Evolutionary conservation across 371 early-diverging fungal genomes (phyloP).

Genomic region (Amoeboaphelidium occidentale): DNA sequence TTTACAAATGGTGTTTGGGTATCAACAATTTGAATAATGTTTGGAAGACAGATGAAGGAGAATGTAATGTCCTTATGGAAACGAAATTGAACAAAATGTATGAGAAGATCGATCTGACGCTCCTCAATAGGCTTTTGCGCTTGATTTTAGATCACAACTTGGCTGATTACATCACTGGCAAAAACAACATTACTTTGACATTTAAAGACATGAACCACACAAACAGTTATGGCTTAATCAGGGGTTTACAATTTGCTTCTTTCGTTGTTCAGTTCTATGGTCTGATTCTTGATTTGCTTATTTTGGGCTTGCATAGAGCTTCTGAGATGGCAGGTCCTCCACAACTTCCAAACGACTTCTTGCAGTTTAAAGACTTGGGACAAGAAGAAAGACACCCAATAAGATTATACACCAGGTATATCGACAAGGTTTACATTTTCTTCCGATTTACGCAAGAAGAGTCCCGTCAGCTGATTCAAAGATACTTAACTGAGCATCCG

Average conservation of each 20-base stretch:
- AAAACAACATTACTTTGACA: conserved; percentile 84
- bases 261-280: conserved; percentile 97
- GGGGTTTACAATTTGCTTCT: conserved; percentile 92
- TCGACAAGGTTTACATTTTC: conserved; percentile 80
- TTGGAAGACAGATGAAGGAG: conserved; percentile 77
- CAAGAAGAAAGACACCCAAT: conserved; percentile 89
- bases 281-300: conserved; percentile 75
- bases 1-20: conserved; percentile 95
- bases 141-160: conserved; percentile 92
- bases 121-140: conserved; percentile 79
- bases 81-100: conserved; percentile 70
- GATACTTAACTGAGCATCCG: conserved; percentile 89
- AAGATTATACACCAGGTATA: conserved; percentile 78
- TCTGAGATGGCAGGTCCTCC: conserved; percentile 92
- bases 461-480: conserved; percentile 78
- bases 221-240: conserved; percentile 86
- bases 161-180: conserved; percentile 96
- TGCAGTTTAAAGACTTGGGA: conserved; percentile 77
- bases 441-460: conserved; percentile 83
- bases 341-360: conserved; percentile 77
- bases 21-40: conserved; percentile 83
- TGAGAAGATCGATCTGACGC: conserved; percentile 91
- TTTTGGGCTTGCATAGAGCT: conserved; percentile 86
- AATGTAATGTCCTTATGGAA: conserved; percentile 86
- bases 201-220: conserved; percentile 99